Evolutionary conservation across 1,284 basidiomycete species (phyloP).

Genomic region (Marasmius fiardii): DNA sequence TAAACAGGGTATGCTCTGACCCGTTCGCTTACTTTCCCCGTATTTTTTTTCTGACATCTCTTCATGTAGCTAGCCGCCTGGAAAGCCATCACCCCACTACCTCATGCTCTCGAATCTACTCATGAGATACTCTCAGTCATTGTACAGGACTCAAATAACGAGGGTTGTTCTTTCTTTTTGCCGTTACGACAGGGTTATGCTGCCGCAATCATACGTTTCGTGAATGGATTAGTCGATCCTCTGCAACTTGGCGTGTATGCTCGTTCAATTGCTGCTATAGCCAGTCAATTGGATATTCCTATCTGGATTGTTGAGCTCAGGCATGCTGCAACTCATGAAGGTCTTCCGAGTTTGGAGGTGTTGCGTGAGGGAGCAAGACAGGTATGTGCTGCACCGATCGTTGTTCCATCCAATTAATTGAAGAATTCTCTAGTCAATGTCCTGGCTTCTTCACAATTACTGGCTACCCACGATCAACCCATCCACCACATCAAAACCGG

Average conservation of each 20-base stretch:
- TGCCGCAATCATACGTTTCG: constrained; percentile 81
- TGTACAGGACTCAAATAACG: constrained; percentile 40
- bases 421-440: constrained; percentile 53
- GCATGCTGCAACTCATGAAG: constrained; percentile 95
- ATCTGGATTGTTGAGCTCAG: constrained; percentile 91
- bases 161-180: constrained; percentile 35
- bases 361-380: constrained; percentile 75
- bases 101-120: constrained; percentile 70
- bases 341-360: constrained; percentile 82
- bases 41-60: constrained; percentile 14
- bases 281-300: constrained; percentile 83
- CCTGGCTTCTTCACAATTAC: constrained; percentile 80
- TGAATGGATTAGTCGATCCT: constrained; percentile 95
- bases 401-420: background rate
- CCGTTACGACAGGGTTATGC: constrained; percentile 67
- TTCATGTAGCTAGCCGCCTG: constrained; percentile 69
- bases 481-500: constrained; percentile 28
- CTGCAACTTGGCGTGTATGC: constrained; percentile 87
- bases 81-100: constrained; percentile 67
- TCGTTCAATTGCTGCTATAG: constrained; percentile 87
- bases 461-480: constrained; percentile 74
- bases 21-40: constrained; percentile 3
- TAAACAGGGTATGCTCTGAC: constrained; percentile 62
- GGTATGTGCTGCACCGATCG: constrained; percentile 35
- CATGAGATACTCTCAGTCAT: constrained; percentile 66